phyloP scores from a whole-genome alignment of 2,329 filamentous ascomycete species.

The Coniochaeta ligniaria region DNA sequence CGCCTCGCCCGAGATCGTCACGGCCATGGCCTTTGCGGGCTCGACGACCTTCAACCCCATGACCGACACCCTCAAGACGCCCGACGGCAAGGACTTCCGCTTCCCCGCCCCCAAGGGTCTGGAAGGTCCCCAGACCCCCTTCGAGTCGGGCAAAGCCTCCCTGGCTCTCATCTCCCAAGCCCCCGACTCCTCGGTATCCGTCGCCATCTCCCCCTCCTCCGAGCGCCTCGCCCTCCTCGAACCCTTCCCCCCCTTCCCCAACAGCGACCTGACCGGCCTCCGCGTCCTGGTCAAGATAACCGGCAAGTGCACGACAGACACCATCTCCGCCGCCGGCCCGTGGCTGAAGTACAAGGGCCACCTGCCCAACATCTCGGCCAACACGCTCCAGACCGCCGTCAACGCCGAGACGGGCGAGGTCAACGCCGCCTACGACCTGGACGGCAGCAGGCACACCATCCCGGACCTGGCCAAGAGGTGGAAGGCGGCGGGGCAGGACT shows the following conservation, averaged over 20 bases:
- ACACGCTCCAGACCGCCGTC: conserved; percentile 91
- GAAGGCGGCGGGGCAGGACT: conserved; percentile 68
- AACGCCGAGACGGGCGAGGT: conserved; percentile 91
- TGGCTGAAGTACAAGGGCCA: conserved; percentile 99
- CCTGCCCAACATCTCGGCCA: conserved; percentile 93
- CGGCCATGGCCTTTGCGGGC: conserved; percentile 89
- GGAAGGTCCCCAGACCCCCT: conserved; percentile 55
- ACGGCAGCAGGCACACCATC: conserved; percentile 69
- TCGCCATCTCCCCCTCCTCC: conserved; percentile 81
- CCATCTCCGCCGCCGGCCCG: conserved; percentile 94
- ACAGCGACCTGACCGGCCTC: conserved; percentile 65
- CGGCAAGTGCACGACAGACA: conserved; percentile 98
- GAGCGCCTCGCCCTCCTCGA: conserved; percentile 85
- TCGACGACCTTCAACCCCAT: conserved; percentile 93
- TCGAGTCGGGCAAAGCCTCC: conserved; percentile 68
- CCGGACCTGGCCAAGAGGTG: conserved; percentile 81
- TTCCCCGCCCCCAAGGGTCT: conserved; percentile 74
- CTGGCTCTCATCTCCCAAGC: conserved; percentile 67
- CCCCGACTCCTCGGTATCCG: conserved; percentile 62
- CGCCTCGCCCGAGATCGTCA: conserved; percentile 92
- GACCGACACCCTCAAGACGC: conserved; percentile 74
- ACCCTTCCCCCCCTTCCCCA: conserved; percentile 80
- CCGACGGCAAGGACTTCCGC: conserved; percentile 74
- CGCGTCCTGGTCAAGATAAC: conserved; percentile 92
- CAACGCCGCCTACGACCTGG: conserved; percentile 83